A percentile compares a stretch with the other conserved stretches of the same genome.
Conservation (phyloP, 495 filamentous ascomycete species). For the Talaromyces nanjingensis region DNA sequence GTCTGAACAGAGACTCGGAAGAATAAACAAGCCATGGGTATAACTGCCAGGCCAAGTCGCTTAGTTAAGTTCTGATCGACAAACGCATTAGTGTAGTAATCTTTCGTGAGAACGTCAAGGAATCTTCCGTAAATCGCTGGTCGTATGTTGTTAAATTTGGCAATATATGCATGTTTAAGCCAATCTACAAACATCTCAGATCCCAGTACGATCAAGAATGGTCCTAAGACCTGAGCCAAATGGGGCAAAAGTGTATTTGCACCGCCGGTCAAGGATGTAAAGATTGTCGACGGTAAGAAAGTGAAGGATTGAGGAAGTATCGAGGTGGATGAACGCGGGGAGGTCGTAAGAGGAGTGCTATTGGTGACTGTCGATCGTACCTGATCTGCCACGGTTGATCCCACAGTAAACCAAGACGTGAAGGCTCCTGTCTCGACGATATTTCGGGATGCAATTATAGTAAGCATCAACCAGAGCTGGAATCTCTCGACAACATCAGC, state of each 20-base stretch:
- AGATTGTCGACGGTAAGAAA: constrained; percentile 58
- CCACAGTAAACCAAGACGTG: constrained; percentile 30
- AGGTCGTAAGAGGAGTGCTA: constrained; percentile 40
- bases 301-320: constrained; percentile 84
- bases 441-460: constrained; percentile 92
- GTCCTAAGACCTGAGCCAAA: constrained; percentile 81
- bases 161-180: constrained; percentile 96
- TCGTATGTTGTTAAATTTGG: constrained; percentile 95
- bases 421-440: constrained; percentile 79
- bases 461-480: constrained; percentile 93
- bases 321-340: constrained; percentile 45
- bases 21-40: constrained; percentile 90
- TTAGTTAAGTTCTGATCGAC: constrained; percentile 82
- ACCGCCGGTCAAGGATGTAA: constrained; percentile 33
- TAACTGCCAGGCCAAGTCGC: constrained; percentile 82
- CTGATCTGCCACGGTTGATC: constrained; percentile 28
- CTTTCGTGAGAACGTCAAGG: constrained; percentile 87
- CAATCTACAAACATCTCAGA: constrained; percentile 97
- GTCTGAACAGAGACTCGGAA: constrained; percentile 92
- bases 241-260: constrained; percentile 51
- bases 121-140: constrained; percentile 84
- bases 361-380: constrained; percentile 33
- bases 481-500: constrained; percentile 97
- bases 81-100: constrained; percentile 97
- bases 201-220: constrained; percentile 86